These are phyloP conservation scores for Phaseolus coccineus DNA, from an alignment of 331 rosid genomes.

Conservation along the genomic window DNA sequence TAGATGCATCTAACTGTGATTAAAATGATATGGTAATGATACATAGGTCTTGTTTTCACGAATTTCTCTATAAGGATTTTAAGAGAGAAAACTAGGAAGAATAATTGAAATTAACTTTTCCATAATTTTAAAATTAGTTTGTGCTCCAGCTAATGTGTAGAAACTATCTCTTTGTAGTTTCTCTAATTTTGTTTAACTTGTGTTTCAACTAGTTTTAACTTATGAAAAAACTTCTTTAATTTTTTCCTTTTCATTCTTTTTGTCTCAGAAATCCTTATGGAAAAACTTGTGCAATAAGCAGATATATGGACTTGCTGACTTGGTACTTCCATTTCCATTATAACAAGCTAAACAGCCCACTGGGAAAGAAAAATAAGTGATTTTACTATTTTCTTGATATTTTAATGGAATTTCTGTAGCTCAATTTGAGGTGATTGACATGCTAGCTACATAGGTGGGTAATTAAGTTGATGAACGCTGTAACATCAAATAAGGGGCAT, in stretches of 20 bases:
- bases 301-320: background rate
- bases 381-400: conserved; percentile 4
- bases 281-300: background rate
- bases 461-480: background rate
- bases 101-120: no score
- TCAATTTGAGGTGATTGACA: background rate
- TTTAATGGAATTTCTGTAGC: background rate
- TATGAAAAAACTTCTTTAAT: no score
- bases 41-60: background rate
- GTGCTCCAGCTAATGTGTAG: no score
- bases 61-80: no score
- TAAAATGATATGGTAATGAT: background rate
- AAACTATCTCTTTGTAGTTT: no score
- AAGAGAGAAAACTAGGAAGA: no score
- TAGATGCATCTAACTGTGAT: background rate
- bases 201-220: no score
- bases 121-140: no score
- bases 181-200: no score
- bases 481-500: background rate
- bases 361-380: background rate
- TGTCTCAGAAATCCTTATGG: no score
- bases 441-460: background rate
- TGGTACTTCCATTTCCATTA: background rate
- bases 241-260: no score
- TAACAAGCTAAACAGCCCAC: background rate